Percentiles rank a stretch among this genome's conserved stretches.
These are phyloP conservation scores for Zangia roseola DNA, from an alignment of 768 basidiomycete genomes.

Conservation along the genomic window DNA sequence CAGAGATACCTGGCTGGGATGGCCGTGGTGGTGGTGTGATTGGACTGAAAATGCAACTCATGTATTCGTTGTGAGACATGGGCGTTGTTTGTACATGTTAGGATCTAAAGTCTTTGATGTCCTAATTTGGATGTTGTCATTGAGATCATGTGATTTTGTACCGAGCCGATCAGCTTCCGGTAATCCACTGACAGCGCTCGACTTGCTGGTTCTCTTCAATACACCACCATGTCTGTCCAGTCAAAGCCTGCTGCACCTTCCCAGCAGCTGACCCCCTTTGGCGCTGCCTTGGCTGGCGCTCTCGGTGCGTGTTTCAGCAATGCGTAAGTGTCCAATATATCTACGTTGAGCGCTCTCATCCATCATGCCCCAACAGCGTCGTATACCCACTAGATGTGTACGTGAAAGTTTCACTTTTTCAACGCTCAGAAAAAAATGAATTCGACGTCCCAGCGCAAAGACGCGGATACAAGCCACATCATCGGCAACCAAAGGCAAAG, in stretches of 20 bases:
- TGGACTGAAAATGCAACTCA: slow-evolving; percentile 46
- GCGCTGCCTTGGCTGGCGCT: slow-evolving; percentile 88
- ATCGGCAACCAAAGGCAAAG: slow-evolving; percentile 50
- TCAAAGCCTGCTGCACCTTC: slow-evolving; percentile 54
- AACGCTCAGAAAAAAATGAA: not conserved
- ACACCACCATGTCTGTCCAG: slow-evolving; percentile 36
- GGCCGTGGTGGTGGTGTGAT: slow-evolving; percentile 68
- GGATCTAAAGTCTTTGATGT: slow-evolving; percentile 10
- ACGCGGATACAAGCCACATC: slow-evolving; percentile 89
- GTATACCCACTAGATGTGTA: slow-evolving; percentile 97
- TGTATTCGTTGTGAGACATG: slow-evolving; percentile 27
- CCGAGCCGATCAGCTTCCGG: not conserved
- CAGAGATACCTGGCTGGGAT: slow-evolving; percentile 66
- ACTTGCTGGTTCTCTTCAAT: too few relatives aligned
- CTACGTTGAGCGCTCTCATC: slow-evolving; percentile 1
- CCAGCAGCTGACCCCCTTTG: slow-evolving; percentile 77
- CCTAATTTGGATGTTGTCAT: not conserved
- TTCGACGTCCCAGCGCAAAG: slow-evolving; percentile 63
- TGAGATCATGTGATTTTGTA: slow-evolving; percentile 11
- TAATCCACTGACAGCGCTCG: not conserved
- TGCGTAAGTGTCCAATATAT: slow-evolving; percentile 58
- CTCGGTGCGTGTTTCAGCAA: slow-evolving; percentile 92
- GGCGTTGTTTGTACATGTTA: slow-evolving; percentile 22
- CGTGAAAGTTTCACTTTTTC: not conserved
- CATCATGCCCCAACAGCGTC: slow-evolving; percentile 45